These are phyloP conservation scores for Metschnikowia similis DNA, from an alignment of 805 yeast species.

Conservation along the genomic window DNA sequence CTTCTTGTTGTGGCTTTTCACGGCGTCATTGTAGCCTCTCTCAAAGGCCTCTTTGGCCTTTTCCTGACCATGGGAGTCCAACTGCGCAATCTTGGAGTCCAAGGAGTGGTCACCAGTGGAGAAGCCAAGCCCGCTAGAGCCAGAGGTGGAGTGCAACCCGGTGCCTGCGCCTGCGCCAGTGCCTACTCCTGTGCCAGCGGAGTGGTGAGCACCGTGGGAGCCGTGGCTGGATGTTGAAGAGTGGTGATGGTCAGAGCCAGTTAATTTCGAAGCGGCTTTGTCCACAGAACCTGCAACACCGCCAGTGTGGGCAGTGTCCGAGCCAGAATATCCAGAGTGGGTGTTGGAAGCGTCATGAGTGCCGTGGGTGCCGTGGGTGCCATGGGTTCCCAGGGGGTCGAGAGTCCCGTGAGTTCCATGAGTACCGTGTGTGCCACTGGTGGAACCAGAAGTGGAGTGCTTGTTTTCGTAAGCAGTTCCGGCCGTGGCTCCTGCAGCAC, in stretches of 20 bases:
- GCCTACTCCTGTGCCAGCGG: conserved; percentile 1
- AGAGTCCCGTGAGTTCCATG: conserved; percentile 1
- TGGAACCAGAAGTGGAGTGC: conserved; percentile 2
- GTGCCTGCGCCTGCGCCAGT: conserved; percentile 4
- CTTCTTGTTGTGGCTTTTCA: conserved; percentile 5
- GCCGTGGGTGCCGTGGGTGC: background rate
- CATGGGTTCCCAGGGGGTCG: background rate
- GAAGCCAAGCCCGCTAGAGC: conserved; percentile 17
- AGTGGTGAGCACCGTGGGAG: background rate
- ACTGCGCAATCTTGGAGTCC: conserved; percentile 32
- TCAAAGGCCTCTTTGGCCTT: conserved; percentile 40
- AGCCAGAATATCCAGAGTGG: background rate
- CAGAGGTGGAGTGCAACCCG: conserved; percentile 4
- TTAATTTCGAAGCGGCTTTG: conserved; percentile 1
- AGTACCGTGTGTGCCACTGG: background rate
- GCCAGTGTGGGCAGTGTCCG: conserved; percentile 6
- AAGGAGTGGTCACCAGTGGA: conserved; percentile 34
- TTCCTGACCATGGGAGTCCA: conserved; percentile 31
- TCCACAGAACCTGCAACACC: conserved; percentile 3
- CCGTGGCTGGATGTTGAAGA: conserved; percentile 16
- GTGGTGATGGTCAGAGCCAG: conserved; percentile 3
- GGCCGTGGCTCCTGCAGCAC: conserved; percentile 10
- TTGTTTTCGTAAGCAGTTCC: conserved; percentile 13
- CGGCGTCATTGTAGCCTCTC: conserved; percentile 37
- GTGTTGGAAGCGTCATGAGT: background rate